Evolutionary conservation across 78 protist genomes (phyloP).

Genomic region (Pigoraptor vietnamica): DNA sequence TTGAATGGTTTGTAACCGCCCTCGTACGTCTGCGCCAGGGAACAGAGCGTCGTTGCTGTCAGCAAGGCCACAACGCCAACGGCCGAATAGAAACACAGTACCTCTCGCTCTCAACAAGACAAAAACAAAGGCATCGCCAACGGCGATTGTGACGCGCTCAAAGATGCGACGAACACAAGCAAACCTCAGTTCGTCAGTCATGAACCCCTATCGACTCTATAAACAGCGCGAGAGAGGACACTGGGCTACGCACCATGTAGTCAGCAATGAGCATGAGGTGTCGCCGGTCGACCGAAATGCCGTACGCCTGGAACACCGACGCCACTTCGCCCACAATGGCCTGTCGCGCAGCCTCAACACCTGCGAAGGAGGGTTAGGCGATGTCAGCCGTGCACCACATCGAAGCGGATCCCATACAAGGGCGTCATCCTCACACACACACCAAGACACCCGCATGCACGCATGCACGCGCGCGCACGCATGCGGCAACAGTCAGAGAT

Average conservation of each 20-base stretch:
- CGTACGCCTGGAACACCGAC: conserved; percentile 90
- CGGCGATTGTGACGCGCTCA: not conserved
- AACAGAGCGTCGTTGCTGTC: too few relatives aligned
- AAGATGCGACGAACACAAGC: too few relatives aligned
- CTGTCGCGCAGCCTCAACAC: conserved; percentile 81
- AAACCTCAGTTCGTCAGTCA: too few relatives aligned
- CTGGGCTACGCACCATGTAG: conserved; percentile 61
- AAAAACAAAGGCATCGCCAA: not conserved
- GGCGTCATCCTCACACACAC: not conserved
- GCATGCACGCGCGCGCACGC: not conserved
- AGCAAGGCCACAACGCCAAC: not conserved
- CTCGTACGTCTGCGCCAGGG: conserved; percentile 16
- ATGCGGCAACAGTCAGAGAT: too few relatives aligned
- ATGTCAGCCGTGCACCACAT: not conserved
- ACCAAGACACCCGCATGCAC: not conserved
- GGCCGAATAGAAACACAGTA: not conserved
- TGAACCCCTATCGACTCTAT: too few relatives aligned
- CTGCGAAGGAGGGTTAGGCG: not conserved
- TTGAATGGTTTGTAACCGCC: conserved; percentile 65
- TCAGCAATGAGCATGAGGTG: conserved; percentile 94
- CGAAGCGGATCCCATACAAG: not conserved
- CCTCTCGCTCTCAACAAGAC: not conserved
- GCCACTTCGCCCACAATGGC: conserved; percentile 74
- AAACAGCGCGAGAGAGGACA: not conserved
- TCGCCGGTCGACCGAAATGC: conserved; percentile 90